Base-by-base conservation (phyloP, 2,329 filamentous ascomycete genomes). In the Phialophora verrucosa region DNA sequence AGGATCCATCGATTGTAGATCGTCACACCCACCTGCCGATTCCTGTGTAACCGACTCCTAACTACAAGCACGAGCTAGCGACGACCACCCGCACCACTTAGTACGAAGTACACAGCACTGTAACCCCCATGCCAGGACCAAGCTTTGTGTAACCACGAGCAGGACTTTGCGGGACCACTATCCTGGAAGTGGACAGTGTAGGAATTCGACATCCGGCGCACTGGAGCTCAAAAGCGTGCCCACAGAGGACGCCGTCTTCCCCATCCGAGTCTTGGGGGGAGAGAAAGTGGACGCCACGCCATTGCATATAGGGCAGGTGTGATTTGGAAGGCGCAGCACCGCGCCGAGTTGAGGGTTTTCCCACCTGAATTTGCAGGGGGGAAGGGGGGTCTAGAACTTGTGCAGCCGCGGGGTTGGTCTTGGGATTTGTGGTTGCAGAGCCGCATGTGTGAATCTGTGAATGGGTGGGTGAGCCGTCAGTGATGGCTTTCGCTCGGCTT, bases 121-220 rank as follows among this genome's bases (percentile, higher is more conserved):
- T 20, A n/a, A 8, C n/a, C 0, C 17, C 17, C 38, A 44, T n/a
- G 7, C 38, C 17, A 44, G 17, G 38, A 44, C 49, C 49, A 25
- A 25, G 49, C 49, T 25, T 53, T 27, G 49, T 53, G 49, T 53
- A 6, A 53, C 23, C 49, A 25, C 23, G 10, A 23, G 10, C 49
- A 53, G 23, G 4, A 14, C 14, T 17, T 20, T n/a, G 7, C 4
- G 10, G 29, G 29, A 55, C n/a, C 53, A 25, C 27, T 27, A 53
- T 25, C 23, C 49, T 29, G 10, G 53, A 32, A 55, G 17, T 2
- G 53, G 29, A 20, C 27, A 20, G 8, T 20, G 17, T 31, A 55
- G 25, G 53, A 55, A 35, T 55, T 55, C 25, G 53, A 55, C 10
- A 55, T 55, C 53, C 53, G 53, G 25, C 53, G 29, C 29, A 11